These are phyloP conservation scores for Lodderomyces orthopsilosis DNA, from an alignment of 1,139 yeast genomes.

Conservation along the genomic window DNA sequence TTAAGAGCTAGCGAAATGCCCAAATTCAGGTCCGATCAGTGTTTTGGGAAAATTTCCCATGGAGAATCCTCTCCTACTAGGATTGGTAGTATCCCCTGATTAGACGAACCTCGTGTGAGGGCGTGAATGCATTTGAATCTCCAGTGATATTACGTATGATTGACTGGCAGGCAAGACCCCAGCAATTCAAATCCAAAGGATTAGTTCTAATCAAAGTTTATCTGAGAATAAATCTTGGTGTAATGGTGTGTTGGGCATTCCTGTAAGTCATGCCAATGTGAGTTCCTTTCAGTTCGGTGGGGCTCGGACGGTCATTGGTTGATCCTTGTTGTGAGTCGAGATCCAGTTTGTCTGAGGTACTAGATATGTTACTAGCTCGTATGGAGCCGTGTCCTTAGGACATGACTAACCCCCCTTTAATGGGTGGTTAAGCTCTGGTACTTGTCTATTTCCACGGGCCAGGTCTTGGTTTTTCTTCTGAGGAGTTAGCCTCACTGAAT, in stretches of 20 bases:
- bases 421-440: not conserved
- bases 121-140: not conserved
- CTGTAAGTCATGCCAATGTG: not conserved
- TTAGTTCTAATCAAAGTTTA: not conserved
- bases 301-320: constrained; percentile 6
- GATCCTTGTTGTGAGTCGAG: constrained; percentile 1
- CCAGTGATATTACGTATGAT: not conserved
- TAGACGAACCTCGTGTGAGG: not conserved
- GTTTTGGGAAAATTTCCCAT: not conserved
- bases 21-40: not conserved
- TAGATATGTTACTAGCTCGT: not conserved
- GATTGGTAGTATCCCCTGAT: not conserved
- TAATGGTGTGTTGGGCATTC: not conserved
- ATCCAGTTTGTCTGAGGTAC: not conserved
- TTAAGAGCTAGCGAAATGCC: not conserved
- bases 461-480: not conserved
- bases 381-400: not conserved
- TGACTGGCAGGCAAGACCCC: not conserved
- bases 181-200: too few relatives aligned
- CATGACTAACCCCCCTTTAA: not conserved
- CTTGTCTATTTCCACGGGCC: not conserved
- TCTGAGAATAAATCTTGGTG: not conserved
- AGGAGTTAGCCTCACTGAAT: constrained; percentile 7
- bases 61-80: not conserved
- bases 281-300: constrained; percentile 1